These are phyloP conservation scores for Skeletonema marinoi DNA, from an alignment of 108 stramenopile species.

Conservation along the genomic window DNA sequence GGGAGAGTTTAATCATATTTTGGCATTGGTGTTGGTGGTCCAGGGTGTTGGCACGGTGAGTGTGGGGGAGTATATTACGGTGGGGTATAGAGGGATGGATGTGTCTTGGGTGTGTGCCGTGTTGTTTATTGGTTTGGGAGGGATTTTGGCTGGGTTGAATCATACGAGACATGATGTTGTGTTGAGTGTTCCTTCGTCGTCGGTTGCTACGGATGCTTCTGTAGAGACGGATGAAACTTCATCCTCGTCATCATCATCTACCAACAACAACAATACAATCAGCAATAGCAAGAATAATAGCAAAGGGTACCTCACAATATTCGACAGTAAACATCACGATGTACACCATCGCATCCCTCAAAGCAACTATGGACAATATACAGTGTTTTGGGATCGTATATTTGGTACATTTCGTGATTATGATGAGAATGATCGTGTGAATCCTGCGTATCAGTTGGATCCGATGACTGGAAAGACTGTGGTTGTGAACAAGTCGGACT, in stretches of 20 bases:
- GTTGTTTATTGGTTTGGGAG: slow-evolving; percentile 82
- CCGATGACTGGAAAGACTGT: slow-evolving; percentile 49
- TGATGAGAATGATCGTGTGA: slow-evolving; percentile 78
- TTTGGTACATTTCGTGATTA: slow-evolving; percentile 86
- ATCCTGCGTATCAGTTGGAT: slow-evolving; percentile 78
- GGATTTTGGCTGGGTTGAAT: slow-evolving; percentile 93
- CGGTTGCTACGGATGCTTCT: not conserved
- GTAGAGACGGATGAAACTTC: slow-evolving; percentile 14
- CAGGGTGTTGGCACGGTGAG: slow-evolving; percentile 6
- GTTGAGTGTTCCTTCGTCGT: slow-evolving; percentile 21
- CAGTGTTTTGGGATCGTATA: slow-evolving; percentile 93
- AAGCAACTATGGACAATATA: slow-evolving; percentile 97
- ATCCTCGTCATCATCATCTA: not conserved
- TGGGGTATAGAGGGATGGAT: slow-evolving; percentile 48
- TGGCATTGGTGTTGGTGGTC: slow-evolving; percentile 71
- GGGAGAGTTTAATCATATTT: slow-evolving; percentile 97
- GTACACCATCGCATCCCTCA: slow-evolving; percentile 97
- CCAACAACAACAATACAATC: not conserved
- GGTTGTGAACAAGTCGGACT: not conserved
- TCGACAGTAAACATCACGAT: slow-evolving; percentile 93
- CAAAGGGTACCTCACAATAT: slow-evolving; percentile 50
- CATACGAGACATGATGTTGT: slow-evolving; percentile 92
- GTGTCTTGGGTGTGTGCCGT: slow-evolving; percentile 61
- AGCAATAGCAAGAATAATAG: not conserved
- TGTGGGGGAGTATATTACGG: not conserved